Evolutionary conservation across 2,329 filamentous ascomycete species (phyloP).

Genomic region (Calycina herbarum): DNA sequence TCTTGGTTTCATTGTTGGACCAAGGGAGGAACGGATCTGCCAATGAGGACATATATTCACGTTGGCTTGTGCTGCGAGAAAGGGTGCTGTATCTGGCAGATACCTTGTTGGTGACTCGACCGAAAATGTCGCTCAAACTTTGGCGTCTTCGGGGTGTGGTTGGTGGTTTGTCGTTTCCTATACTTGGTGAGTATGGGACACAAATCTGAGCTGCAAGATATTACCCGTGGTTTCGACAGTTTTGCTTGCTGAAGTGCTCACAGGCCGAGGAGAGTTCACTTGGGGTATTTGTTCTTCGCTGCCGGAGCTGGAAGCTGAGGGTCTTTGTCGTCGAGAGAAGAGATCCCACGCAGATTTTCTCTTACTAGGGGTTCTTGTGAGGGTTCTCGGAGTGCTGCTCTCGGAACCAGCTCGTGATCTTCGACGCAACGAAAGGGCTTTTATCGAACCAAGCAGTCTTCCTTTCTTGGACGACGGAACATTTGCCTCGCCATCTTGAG

Average conservation of each 20-base stretch:
- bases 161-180: conserved; percentile 5
- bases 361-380: conserved; percentile 12
- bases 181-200: not conserved
- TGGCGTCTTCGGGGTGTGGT: conserved; percentile 21
- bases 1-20: not conserved
- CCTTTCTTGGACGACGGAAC: conserved; percentile 1
- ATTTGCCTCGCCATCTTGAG: not conserved
- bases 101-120: conserved; percentile 24
- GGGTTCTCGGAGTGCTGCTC: conserved; percentile 11
- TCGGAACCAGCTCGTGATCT: conserved; percentile 9
- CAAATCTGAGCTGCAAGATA: not conserved
- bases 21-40: not conserved
- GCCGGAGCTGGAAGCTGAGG: not conserved
- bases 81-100: conserved; percentile 16
- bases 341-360: conserved; percentile 25
- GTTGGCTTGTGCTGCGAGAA: conserved; percentile 4
- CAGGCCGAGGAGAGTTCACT: conserved; percentile 6
- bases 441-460: conserved; percentile 19
- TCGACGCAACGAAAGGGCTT: conserved; percentile 11
- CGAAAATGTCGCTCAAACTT: conserved; percentile 31
- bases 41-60: not conserved
- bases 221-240: not conserved
- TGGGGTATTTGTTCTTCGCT: not conserved
- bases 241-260: conserved; percentile 19
- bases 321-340: conserved; percentile 14